Conservation (phyloP, 2,329 filamentous ascomycete genomes). For the Aspergillus arachidicola region DNA sequence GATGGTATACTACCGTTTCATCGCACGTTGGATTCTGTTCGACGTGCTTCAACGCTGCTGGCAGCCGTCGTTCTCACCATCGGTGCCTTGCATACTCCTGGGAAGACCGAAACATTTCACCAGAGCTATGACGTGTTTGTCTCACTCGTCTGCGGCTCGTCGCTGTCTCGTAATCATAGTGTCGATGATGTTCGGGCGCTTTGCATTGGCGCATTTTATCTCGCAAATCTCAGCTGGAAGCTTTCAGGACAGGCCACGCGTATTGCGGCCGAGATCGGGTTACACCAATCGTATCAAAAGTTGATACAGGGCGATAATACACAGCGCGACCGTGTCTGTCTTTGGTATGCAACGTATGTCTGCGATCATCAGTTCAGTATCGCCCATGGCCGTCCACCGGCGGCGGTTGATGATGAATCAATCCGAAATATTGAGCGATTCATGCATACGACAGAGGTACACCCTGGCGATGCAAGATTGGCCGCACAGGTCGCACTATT, state of each 20-base stretch:
- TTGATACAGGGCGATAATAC: constrained; percentile 38
- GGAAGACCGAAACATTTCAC: constrained; percentile 49
- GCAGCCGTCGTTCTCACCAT: constrained; percentile 55
- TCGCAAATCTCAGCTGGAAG: constrained; percentile 59
- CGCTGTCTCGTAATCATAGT: constrained; percentile 55
- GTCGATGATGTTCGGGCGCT: constrained; percentile 57
- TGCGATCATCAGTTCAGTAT: constrained; percentile 63
- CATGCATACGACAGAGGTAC: constrained; percentile 43
- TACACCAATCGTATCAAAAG: constrained; percentile 49
- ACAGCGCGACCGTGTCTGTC: constrained; percentile 48
- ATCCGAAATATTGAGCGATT: constrained; percentile 56
- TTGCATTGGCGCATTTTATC: constrained; percentile 59
- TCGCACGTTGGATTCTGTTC: constrained; percentile 45
- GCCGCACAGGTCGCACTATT: constrained; percentile 56
- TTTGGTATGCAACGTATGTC: constrained; percentile 61
- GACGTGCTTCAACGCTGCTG: constrained; percentile 52
- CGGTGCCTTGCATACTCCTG: constrained; percentile 54
- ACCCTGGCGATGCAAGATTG: constrained; percentile 50
- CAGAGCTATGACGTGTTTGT: constrained; percentile 55
- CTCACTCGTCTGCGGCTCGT: constrained; percentile 51
- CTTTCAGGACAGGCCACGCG: constrained; percentile 54
- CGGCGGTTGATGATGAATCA: constrained; percentile 54
- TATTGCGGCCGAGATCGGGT: constrained; percentile 54
- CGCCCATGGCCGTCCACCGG: constrained; percentile 54
- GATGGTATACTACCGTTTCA: constrained; percentile 36